Evolutionary conservation across 1,284 basidiomycete genomes (phyloP).

Genomic region (Ganoderma lucidum): DNA sequence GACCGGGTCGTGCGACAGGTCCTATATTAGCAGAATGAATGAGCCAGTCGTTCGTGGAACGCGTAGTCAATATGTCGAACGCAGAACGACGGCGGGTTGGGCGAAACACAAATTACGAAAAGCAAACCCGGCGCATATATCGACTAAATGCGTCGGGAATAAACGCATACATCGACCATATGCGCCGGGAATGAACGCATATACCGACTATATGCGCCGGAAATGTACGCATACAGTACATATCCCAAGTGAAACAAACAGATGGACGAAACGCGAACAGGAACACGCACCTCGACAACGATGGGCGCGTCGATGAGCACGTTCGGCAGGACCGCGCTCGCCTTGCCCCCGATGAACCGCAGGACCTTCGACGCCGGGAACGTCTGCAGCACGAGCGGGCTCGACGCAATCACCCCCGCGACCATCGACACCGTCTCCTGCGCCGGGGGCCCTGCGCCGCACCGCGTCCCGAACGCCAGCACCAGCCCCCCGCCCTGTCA

Average conservation of each 20-base stretch:
- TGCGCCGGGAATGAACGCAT: neutral
- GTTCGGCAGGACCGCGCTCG: constrained; percentile 57
- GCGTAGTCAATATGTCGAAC: neutral
- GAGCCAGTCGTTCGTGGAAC: neutral
- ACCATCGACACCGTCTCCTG: constrained; percentile 54
- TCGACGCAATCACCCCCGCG: constrained; percentile 72
- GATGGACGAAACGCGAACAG: constrained; percentile 27
- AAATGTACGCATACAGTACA: neutral
- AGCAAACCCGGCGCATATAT: neutral
- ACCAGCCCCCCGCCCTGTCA: constrained; percentile 72
- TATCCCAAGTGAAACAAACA: neutral
- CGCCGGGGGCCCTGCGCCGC: constrained; percentile 45
- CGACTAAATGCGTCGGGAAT: neutral
- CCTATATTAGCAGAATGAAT: constrained; percentile 42
- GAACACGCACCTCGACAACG: constrained; percentile 57
- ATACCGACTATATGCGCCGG: neutral
- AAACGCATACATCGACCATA: neutral
- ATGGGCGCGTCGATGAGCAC: constrained; percentile 68
- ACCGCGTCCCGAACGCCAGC: constrained; percentile 65
- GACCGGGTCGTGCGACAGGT: constrained; percentile 72
- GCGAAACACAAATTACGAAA: neutral
- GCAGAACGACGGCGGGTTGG: neutral
- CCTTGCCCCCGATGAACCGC: constrained; percentile 60
- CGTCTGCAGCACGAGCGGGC: constrained; percentile 72
- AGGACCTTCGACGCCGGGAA: constrained; percentile 61